phyloP scores from a whole-genome alignment of 139 green algal genomes.

The Chlamydomonas sp. region DNA sequence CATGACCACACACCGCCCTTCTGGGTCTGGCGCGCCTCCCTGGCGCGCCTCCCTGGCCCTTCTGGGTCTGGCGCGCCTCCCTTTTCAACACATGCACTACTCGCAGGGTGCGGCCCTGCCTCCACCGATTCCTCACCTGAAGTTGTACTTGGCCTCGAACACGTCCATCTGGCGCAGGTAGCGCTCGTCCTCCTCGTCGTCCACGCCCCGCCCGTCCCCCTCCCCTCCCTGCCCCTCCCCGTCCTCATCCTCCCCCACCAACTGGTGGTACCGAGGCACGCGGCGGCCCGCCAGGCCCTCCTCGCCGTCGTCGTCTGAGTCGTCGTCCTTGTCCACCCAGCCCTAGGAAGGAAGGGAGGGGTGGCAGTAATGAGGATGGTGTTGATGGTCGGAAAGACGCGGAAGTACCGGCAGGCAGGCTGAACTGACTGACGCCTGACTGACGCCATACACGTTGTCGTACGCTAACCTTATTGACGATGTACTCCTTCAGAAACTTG shows the following conservation, averaged over 20 bases:
- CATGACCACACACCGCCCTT: no score
- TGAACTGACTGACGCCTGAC: no score
- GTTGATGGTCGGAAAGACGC: no score
- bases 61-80: no score
- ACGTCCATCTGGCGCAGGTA: constrained; percentile 79
- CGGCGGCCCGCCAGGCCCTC: neutral
- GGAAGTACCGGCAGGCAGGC: no score
- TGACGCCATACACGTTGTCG: neutral
- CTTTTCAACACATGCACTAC: neutral
- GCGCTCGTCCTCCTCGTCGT: constrained; percentile 86
- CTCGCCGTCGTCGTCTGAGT: neutral
- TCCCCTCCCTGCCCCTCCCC: constrained; percentile 13
- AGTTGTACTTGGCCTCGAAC: constrained; percentile 95
- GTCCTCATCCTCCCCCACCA: constrained; percentile 39
- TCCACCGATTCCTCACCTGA: constrained; percentile 72
- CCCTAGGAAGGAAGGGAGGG: constrained; percentile 1
- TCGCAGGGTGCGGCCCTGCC: no score
- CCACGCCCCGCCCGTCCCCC: constrained; percentile 23
- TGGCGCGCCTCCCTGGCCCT: no score
- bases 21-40: no score
- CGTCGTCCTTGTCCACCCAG: constrained; percentile 53
- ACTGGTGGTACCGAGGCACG: constrained; percentile 60
- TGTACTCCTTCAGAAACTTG: constrained; percentile 88
- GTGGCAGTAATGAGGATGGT: no score
- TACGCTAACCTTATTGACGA: constrained; percentile 69